These are phyloP conservation scores for Sequoiadendron giganteum DNA, from an alignment of 75 land plant species.

Conservation along the genomic window DNA sequence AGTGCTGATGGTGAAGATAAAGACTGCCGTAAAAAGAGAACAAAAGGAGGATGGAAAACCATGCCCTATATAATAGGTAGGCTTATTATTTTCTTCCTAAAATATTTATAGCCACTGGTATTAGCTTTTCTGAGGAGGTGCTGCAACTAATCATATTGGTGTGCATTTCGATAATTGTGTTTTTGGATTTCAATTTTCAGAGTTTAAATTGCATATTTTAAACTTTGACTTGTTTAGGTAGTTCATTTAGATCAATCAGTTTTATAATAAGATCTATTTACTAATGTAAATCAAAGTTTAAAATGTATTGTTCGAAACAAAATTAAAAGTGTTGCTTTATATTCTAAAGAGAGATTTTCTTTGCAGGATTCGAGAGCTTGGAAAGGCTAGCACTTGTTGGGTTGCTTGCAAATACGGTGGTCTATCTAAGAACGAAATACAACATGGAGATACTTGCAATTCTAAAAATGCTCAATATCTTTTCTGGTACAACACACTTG, in stretches of 20 bases:
- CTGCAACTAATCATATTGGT: background rate
- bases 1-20: background rate
- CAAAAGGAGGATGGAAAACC: background rate
- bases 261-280: no score
- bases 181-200: no score
- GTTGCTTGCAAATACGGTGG: conserved; percentile 37
- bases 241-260: no score
- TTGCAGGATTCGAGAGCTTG: conserved; percentile 51
- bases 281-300: no score
- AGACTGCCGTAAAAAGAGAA: background rate
- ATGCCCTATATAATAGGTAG: background rate
- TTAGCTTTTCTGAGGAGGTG: no score
- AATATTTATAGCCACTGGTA: background rate
- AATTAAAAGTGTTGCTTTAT: no score
- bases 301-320: no score
- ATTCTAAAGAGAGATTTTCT: background rate
- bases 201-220: no score
- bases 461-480: conserved; percentile 33
- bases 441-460: conserved; percentile 41
- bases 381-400: conserved; percentile 62
- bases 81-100: no score
- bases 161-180: background rate
- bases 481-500: conserved; percentile 52
- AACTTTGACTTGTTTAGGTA: background rate
- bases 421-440: conserved; percentile 38